Evolutionary conservation across 495 filamentous ascomycete genomes (phyloP).

Genomic region (Penicillium verhagenii): DNA sequence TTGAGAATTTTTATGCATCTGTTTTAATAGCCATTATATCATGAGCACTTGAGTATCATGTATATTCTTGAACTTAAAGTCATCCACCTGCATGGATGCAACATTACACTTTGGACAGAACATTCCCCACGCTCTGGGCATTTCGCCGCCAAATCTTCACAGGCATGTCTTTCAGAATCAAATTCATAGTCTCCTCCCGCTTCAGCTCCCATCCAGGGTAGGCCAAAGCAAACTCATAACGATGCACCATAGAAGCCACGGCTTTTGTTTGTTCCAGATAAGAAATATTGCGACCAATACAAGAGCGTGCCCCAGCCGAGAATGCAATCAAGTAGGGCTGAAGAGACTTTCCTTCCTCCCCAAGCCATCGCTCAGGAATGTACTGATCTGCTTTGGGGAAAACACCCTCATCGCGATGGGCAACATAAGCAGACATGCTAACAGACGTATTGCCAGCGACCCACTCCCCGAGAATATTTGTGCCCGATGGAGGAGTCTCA

Average conservation of each 20-base stretch:
- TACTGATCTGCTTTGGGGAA: constrained; percentile 35
- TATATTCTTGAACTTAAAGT: too few species aligned
- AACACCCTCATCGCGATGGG: constrained; percentile 30
- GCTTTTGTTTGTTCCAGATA: constrained; percentile 47
- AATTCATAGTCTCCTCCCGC: constrained; percentile 40
- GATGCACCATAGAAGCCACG: constrained; percentile 41
- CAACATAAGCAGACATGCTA: constrained; percentile 30
- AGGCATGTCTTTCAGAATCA: constrained; percentile 38
- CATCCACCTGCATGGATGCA: not conserved
- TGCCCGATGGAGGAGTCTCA: constrained; percentile 34
- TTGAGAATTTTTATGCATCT: too few species aligned
- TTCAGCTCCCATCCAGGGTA: constrained; percentile 37
- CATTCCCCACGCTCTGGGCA: not conserved
- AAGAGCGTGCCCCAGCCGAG: constrained; percentile 37
- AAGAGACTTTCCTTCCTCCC: constrained; percentile 39
- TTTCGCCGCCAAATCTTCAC: constrained; percentile 41
- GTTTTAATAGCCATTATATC: too few species aligned
- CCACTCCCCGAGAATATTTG: constrained; percentile 38
- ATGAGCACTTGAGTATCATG: too few species aligned
- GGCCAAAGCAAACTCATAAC: constrained; percentile 44
- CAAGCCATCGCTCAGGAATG: constrained; percentile 39
- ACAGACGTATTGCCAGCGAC: constrained; percentile 38
- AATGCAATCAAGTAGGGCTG: constrained; percentile 45
- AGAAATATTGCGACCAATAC: constrained; percentile 44
- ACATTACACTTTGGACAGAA: too few species aligned